Evolutionary conservation across 805 yeast species (phyloP).

Genomic region (Schwanniomyces vanrijiae): DNA sequence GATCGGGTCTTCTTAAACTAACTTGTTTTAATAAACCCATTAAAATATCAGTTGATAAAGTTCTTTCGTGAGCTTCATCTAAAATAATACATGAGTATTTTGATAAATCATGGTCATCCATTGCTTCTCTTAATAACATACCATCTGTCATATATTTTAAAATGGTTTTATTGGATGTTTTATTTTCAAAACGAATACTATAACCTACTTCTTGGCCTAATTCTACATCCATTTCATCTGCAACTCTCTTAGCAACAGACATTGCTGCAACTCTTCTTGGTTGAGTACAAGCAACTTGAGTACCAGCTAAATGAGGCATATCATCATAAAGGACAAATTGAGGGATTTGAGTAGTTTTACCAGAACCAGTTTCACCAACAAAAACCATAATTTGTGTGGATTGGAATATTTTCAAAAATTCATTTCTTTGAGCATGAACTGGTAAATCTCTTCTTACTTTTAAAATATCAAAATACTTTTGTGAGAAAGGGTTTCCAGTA

Average conservation of each 20-base stretch:
- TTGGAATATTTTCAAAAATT: slow-evolving; percentile 82
- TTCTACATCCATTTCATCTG: slow-evolving; percentile 93
- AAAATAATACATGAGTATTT: slow-evolving; percentile 87
- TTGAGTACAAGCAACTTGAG: slow-evolving; percentile 92
- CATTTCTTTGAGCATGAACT: slow-evolving; percentile 89
- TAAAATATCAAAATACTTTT: slow-evolving; percentile 75
- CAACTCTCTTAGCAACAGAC: slow-evolving; percentile 97
- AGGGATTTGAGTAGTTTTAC: slow-evolving; percentile 97
- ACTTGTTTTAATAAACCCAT: slow-evolving; percentile 93
- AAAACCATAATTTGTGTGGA: slow-evolving; percentile 92
- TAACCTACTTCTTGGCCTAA: slow-evolving; percentile 96
- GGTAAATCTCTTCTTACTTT: slow-evolving; percentile 83
- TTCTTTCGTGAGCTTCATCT: slow-evolving; percentile 98
- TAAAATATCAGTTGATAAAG: slow-evolving; percentile 91
- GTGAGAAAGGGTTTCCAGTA: slow-evolving; percentile 62
- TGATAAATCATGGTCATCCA: slow-evolving; percentile 85
- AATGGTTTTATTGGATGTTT: slow-evolving; percentile 74
- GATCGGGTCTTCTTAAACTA: slow-evolving; percentile 74
- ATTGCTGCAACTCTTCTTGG: slow-evolving; percentile 99
- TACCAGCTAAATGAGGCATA: slow-evolving; percentile 80
- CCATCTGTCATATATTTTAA: slow-evolving; percentile 98
- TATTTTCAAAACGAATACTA: slow-evolving; percentile 90
- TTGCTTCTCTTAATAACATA: slow-evolving; percentile 94
- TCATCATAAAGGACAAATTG: slow-evolving; percentile 93
- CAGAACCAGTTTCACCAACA: slow-evolving; percentile 99